These are phyloP conservation scores for Chaetothyriales sp. DNA, from an alignment of 2,329 filamentous ascomycete genomes.

Conservation along the genomic window DNA sequence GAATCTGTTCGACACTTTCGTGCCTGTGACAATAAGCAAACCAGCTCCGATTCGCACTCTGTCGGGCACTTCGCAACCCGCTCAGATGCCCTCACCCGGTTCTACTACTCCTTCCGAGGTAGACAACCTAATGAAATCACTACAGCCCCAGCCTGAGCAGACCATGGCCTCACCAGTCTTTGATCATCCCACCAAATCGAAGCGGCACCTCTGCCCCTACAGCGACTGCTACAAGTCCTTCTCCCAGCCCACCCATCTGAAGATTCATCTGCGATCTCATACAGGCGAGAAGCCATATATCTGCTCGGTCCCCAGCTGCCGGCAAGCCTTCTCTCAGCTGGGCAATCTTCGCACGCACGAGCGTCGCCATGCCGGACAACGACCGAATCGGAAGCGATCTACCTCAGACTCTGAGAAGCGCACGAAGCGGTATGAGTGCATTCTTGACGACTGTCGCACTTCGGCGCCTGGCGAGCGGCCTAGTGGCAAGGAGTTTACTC, in stretches of 20 bases:
- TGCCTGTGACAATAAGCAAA: neutral
- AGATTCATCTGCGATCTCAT: slow-evolving; percentile 77
- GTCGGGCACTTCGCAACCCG: neutral
- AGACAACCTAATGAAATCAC: slow-evolving; percentile 75
- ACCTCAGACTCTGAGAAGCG: slow-evolving; percentile 10
- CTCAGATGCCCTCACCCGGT: neutral
- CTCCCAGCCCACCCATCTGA: slow-evolving; percentile 79
- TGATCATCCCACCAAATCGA: slow-evolving; percentile 20
- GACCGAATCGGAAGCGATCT: slow-evolving; percentile 64
- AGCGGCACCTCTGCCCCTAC: slow-evolving; percentile 58
- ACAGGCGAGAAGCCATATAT: slow-evolving; percentile 77
- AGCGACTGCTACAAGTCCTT: slow-evolving; percentile 68
- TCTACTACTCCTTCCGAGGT: slow-evolving; percentile 40
- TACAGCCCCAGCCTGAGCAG: slow-evolving; percentile 48
- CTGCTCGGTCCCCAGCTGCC: slow-evolving; percentile 59
- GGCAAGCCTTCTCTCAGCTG: slow-evolving; percentile 69
- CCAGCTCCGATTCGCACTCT: neutral
- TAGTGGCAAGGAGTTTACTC: slow-evolving; percentile 64
- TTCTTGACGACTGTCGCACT: slow-evolving; percentile 53
- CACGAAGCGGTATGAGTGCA: slow-evolving; percentile 57
- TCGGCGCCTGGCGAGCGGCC: slow-evolving; percentile 3
- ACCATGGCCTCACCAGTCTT: slow-evolving; percentile 11
- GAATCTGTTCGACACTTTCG: neutral
- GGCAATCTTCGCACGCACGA: slow-evolving; percentile 84
- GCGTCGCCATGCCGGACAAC: slow-evolving; percentile 72